Conservation (phyloP, 257 asterid genomes). For the Solanum ossicruentum region DNA sequence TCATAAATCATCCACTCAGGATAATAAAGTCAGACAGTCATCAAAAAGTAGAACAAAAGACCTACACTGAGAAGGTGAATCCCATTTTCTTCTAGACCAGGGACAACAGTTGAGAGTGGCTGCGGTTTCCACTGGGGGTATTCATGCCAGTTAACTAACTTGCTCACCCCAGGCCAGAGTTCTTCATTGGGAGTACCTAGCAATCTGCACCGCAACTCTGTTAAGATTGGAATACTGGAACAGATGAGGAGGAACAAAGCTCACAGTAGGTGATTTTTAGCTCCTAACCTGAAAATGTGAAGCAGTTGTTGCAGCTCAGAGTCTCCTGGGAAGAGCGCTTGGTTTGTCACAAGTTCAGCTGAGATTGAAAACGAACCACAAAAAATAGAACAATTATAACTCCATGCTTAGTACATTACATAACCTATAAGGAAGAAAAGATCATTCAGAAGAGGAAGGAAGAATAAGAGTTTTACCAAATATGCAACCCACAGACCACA, state of each 20-base stretch:
- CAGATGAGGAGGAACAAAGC: not conserved
- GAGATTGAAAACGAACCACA: constrained; percentile 2
- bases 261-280: not conserved
- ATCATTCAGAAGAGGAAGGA: not conserved
- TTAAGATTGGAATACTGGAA: not conserved
- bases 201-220: constrained; percentile 24
- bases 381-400: not conserved
- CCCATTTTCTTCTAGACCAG: constrained; percentile 70
- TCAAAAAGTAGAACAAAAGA: not conserved
- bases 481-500: constrained; percentile 97
- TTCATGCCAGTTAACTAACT: constrained; percentile 89
- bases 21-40: not conserved
- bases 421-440: not conserved
- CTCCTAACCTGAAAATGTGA: constrained; percentile 78
- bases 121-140: constrained; percentile 91
- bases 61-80: constrained; percentile 60
- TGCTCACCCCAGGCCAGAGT: constrained; percentile 91
- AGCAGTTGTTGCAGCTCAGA: constrained; percentile 97
- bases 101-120: constrained; percentile 62
- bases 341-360: constrained; percentile 89
- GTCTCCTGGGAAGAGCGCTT: constrained; percentile 88
- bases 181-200: constrained; percentile 86
- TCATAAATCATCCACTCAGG: not conserved
- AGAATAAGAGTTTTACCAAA: constrained; percentile 44
- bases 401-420: not conserved